Evolutionary conservation across 768 basidiomycete species (phyloP).

Genomic region (Tricholoma terreum): DNA sequence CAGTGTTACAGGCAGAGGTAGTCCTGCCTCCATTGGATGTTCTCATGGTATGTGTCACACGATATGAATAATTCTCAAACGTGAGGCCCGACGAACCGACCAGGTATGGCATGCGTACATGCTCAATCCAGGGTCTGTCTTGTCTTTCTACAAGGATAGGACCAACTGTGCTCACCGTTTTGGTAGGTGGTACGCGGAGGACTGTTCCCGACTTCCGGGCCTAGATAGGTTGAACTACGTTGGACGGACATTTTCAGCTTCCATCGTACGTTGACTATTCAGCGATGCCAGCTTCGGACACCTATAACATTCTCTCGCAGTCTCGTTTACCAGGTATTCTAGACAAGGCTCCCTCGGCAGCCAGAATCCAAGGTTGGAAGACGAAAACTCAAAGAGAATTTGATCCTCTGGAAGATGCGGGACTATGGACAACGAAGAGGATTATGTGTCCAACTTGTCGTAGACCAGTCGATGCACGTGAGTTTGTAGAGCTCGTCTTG

Average conservation of each 20-base stretch:
- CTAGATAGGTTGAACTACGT: constrained; percentile 1
- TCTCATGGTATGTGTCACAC: constrained; percentile 11
- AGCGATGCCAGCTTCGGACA: no score
- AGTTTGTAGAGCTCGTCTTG: neutral
- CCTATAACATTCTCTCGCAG: neutral
- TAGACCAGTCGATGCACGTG: neutral
- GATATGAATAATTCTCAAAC: neutral
- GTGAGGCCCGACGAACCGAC: neutral
- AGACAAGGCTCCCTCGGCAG: neutral
- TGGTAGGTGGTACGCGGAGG: constrained; percentile 15
- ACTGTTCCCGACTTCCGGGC: constrained; percentile 9
- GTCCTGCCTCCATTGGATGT: constrained; percentile 15
- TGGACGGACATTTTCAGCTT: neutral
- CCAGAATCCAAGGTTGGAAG: constrained; percentile 2
- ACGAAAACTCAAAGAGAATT: constrained; percentile 3
- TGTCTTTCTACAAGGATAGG: neutral
- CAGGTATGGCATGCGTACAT: constrained; percentile 20
- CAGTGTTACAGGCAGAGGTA: neutral
- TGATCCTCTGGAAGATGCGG: constrained; percentile 13
- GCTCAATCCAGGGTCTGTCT: constrained; percentile 16
- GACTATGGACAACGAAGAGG: neutral
- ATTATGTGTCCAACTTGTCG: constrained; percentile 11
- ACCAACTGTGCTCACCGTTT: neutral
- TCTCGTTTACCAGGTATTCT: constrained; percentile 1
- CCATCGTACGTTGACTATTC: neutral